Base-by-base conservation (phyloP, 768 basidiomycete genomes). In the Royoungia palumana region DNA sequence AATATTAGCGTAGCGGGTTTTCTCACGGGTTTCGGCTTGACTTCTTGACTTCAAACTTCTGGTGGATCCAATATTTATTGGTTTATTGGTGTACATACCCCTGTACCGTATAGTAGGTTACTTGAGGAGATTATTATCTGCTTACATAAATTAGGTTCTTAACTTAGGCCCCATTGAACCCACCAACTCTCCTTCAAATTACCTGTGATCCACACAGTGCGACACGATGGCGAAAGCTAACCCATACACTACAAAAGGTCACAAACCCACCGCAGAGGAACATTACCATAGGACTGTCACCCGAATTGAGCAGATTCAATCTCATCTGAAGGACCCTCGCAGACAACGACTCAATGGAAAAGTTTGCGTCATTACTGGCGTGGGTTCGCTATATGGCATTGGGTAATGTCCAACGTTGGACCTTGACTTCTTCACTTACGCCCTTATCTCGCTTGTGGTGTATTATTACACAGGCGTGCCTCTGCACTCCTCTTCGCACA, bases 291-390 rank as follows among this genome's bases (percentile, higher is more conserved):
- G 74, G 38, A 87, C 89, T 13, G 64, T 77, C n/a, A 73, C 80
- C 6, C 81, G 90, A 19, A 73, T 93, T 20, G 66, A 79, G 44
- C 78, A 77, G 58, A 81, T 93, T 46, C 82, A 84, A 63, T 72
- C 78, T 0, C 90, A 92, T 50, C 74, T 93, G 32, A 64, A 74
- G 36, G 72, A 66, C 22, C 59, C 79, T 19, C 76, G 83, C 35
- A 68, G 73, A 24, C 72, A 69, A 17, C 76, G 82, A 58, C 75
- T 94, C 54, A 76, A 75, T 61, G 82, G 76, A 54, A 94, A 92
- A 66, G 89, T 94, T 21, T 89, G 86, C 58, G 76, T 95, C 47
- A 79, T 95, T 57, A 95, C 94, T 1, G 94, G 94, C 16, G 91
- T 86, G 25, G 87, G 88, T 25, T 93, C 90, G 17, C 62, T 87